Conservation (phyloP, 257 asterid species). For the Oldenlandia corymbosa region DNA sequence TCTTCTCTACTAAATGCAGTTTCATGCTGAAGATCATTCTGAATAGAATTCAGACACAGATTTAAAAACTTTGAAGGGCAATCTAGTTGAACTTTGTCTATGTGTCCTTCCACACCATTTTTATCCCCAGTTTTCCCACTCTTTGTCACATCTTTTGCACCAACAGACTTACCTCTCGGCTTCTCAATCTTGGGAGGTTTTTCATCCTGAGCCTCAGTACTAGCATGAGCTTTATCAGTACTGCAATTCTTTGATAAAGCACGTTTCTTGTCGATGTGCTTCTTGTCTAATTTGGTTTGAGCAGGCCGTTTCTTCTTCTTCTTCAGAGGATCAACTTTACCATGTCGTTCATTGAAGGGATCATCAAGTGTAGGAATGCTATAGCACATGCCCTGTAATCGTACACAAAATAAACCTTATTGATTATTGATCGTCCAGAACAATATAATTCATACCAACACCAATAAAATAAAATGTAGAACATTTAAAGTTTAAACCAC, state of each 20-base stretch:
- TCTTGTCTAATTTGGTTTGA: conserved; percentile 27
- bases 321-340: conserved; percentile 27
- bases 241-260: conserved; percentile 12
- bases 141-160: conserved; percentile 27
- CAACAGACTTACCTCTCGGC: conserved; percentile 25
- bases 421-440: conserved; percentile 4
- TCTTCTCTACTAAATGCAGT: conserved; percentile 27
- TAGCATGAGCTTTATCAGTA: neutral
- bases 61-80: conserved; percentile 66
- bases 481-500: neutral
- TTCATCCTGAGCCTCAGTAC: conserved; percentile 10
- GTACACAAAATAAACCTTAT: neutral
- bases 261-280: conserved; percentile 24
- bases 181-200: conserved; percentile 7
- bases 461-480: neutral
- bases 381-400: conserved; percentile 85
- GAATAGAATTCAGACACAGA: conserved; percentile 63
- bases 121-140: conserved; percentile 26
- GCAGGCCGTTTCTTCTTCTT: conserved; percentile 40
- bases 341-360: conserved; percentile 67
- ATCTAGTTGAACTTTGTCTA: conserved; percentile 22
- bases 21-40: conserved; percentile 35
- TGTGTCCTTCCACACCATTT: conserved; percentile 23
- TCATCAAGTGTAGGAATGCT: conserved; percentile 79
- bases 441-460: neutral